These are phyloP conservation scores for Fomes fomentarius DNA, from an alignment of 1,284 basidiomycete species.

Conservation along the genomic window DNA sequence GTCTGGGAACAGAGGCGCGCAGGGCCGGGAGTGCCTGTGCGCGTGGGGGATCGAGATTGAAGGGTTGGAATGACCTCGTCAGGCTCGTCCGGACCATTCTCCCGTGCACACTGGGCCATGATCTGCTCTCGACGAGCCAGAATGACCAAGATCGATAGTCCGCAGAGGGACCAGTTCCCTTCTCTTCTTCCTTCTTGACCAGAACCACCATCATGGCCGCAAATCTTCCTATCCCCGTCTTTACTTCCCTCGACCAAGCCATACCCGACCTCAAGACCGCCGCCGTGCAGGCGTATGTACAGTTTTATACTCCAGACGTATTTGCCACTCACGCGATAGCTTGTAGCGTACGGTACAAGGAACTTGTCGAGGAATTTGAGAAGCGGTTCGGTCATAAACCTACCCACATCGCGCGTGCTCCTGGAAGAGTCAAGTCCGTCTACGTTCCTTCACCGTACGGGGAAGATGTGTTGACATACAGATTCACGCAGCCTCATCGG, in stretches of 20 bases:
- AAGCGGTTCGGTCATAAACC: constrained; percentile 68
- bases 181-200: background rate
- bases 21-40: background rate
- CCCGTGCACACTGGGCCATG: constrained; percentile 6
- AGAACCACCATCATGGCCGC: constrained; percentile 49
- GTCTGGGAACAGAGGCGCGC: background rate
- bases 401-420: constrained; percentile 76
- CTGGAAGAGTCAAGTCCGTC: constrained; percentile 79
- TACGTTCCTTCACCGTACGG: background rate
- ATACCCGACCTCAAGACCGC: constrained; percentile 60
- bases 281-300: constrained; percentile 56
- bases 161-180: background rate
- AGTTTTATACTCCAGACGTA: background rate
- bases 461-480: background rate
- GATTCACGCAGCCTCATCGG: constrained; percentile 48
- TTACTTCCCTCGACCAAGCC: constrained; percentile 61
- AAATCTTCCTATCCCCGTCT: constrained; percentile 65
- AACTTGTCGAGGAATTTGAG: constrained; percentile 65
- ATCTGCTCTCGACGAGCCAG: background rate
- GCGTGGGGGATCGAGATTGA: constrained; percentile 4
- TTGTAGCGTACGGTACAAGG: constrained; percentile 61
- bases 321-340: background rate
- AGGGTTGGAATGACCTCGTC: constrained; percentile 10
- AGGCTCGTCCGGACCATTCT: constrained; percentile 4
- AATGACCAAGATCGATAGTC: constrained; percentile 9